Base-by-base conservation (phyloP, 169 alveolate genomes). In the Plasmodium vivax region DNA sequence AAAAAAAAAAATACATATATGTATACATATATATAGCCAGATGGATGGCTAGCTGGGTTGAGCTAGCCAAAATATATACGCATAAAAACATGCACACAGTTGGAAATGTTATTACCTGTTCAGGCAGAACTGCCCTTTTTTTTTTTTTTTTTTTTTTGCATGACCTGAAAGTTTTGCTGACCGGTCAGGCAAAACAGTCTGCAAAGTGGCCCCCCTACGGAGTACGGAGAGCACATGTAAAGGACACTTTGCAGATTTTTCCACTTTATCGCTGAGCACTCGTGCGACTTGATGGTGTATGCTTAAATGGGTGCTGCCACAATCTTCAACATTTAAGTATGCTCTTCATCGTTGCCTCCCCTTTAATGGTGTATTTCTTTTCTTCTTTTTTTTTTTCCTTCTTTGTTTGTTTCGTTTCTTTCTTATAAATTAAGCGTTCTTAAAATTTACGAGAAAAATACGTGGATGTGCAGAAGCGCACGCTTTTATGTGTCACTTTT, bases 31-130 rank as follows among this genome's bases (percentile, higher is more conserved):
- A 23, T 23, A 23, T 43, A 23, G 56, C 19, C 47, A 80, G 34
- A 47, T 47, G 51, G 34, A 19, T 30, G 10, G 58, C 51, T 43
- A 27, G 43, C 54, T 81, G 6, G 73, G 32, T 38, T n/a, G 16
- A 43, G 91, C 91, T 56, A 54, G 91, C 45, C 58, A 81, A 81
- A 27, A 34, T 47, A 47, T 81, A 47, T 30, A 10, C 10, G 7
- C 10, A n/a, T 38, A 68, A 68, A 68, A 68, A 68, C 77, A 0
- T 68, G 12, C 77, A 68, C 77, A 68, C 77, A 27, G 12, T 68
- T 68, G 77, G 77, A 23, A 19, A 68, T 68, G 8, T 68, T 68
- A 68, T 68, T 68, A 36, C 36, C 38, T n/a, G 38, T 68, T 19
- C 77, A 68, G 77, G 77, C 36, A 68, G n/a, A 56, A 56, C 19